These are phyloP conservation scores for Cryptosporidium parvum DNA, from an alignment of 169 alveolate genomes.

Conservation along the genomic window DNA sequence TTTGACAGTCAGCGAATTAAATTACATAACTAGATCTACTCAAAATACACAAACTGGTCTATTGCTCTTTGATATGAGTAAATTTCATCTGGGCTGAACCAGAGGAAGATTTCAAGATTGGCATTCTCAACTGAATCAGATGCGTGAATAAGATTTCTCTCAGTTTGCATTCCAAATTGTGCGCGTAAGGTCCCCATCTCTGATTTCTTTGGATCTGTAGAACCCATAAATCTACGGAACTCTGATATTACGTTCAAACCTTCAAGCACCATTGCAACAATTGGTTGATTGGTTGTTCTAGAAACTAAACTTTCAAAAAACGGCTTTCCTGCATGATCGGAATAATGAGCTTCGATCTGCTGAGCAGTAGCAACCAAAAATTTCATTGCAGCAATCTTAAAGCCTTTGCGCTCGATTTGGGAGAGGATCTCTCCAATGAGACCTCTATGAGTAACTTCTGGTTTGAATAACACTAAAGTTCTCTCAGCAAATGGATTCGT, in stretches of 20 bases:
- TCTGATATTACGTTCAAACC: slow-evolving; percentile 53
- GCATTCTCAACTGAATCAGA: slow-evolving; percentile 74
- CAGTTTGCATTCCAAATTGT: slow-evolving; percentile 64
- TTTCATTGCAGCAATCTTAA: slow-evolving; percentile 67
- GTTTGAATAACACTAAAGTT: slow-evolving; percentile 40
- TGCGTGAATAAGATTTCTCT: slow-evolving; percentile 67
- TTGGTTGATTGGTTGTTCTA: slow-evolving; percentile 60
- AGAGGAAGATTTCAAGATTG: slow-evolving; percentile 28
- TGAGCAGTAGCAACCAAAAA: slow-evolving; percentile 44
- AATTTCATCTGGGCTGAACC: slow-evolving; percentile 47
- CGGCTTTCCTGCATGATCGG: slow-evolving; percentile 54
- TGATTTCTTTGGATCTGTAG: slow-evolving; percentile 60
- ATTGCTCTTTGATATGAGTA: slow-evolving; percentile 40
- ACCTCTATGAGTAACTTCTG: slow-evolving; percentile 69
- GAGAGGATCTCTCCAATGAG: slow-evolving; percentile 39
- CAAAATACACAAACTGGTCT: slow-evolving; percentile 40
- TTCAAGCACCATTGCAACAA: slow-evolving; percentile 59
- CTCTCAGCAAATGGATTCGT: slow-evolving; percentile 60
- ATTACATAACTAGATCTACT: background rate
- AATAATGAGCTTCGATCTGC: slow-evolving; percentile 59
- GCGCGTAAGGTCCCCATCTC: slow-evolving; percentile 50
- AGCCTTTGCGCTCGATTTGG: slow-evolving; percentile 54
- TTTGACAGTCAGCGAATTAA: background rate
- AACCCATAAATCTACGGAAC: slow-evolving; percentile 74
- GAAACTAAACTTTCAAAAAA: slow-evolving; percentile 36